phyloP scores from a whole-genome alignment of 176 grass and related monocot species.

The Oryza meridionalis region DNA sequence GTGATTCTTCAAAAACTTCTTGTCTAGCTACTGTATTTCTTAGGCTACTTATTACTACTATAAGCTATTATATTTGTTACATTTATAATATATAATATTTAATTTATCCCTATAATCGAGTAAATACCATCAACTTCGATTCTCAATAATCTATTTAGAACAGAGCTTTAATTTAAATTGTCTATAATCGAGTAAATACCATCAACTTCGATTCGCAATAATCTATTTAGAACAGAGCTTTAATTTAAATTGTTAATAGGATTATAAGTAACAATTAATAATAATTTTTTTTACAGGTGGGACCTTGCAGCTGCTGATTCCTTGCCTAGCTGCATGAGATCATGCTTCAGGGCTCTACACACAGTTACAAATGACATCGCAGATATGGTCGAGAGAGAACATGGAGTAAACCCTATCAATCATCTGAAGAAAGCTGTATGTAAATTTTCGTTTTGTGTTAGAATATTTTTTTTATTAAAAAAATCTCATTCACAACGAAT shows the following conservation, averaged over 20 bases:
- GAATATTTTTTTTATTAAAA: not conserved
- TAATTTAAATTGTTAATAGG: not conserved
- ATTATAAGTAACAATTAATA: not conserved
- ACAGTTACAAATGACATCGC: constrained; percentile 57
- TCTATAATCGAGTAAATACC: not conserved
- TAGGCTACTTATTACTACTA: too few species aligned
- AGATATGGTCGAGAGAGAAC: constrained; percentile 30
- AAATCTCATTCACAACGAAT: not conserved
- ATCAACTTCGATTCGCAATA: too few species aligned
- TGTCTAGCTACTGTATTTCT: too few species aligned
- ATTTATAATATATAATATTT: too few species aligned
- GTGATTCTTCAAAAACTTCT: too few species aligned
- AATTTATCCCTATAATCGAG: too few species aligned
- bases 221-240: too few species aligned
- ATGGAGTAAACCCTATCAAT: constrained; percentile 46
- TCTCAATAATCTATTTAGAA: too few species aligned
- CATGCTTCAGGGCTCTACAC: constrained; percentile 55
- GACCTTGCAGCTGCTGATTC: constrained; percentile 38
- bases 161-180: not conserved
- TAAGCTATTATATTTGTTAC: too few species aligned
- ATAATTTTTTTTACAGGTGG: constrained; percentile 54
- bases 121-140: too few species aligned
- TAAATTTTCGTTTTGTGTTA: not conserved
- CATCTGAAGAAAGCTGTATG: constrained; percentile 54
- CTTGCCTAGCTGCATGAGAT: constrained; percentile 59